phyloP scores from a whole-genome alignment of 768 basidiomycete species.

The Lyophyllum decastes region DNA sequence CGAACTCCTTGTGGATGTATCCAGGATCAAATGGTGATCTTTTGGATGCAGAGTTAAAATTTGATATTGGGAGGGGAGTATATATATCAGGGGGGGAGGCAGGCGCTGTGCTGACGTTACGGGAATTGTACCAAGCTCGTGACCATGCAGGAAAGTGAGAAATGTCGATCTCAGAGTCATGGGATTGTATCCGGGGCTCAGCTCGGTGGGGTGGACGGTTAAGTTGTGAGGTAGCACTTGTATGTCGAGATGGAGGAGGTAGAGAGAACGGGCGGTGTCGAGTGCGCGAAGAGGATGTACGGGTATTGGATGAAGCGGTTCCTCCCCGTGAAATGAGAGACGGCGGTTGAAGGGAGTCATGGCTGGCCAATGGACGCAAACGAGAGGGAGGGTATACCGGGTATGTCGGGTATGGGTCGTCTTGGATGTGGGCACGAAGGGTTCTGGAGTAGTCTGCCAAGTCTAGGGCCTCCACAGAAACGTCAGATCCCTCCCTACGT shows the following conservation, averaged over 20 bases:
- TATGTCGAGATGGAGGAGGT: constrained; percentile 38
- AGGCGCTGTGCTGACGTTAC: constrained; percentile 18
- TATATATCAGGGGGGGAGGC: constrained; percentile 29
- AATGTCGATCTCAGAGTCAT: constrained; percentile 54
- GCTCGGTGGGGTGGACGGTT: constrained; percentile 19
- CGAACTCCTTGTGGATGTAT: constrained; percentile 26
- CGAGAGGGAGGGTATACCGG: constrained; percentile 28
- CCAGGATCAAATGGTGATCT: constrained; percentile 37
- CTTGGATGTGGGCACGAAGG: constrained; percentile 37
- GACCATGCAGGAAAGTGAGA: constrained; percentile 68
- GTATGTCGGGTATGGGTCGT: constrained; percentile 32
- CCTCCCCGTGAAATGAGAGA: constrained; percentile 45
- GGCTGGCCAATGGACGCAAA: constrained; percentile 24
- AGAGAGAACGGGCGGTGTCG: constrained; percentile 47
- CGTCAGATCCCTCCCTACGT: constrained; percentile 58
- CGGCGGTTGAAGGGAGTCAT: constrained; percentile 33
- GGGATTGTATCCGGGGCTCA: constrained; percentile 23
- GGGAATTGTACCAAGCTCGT: constrained; percentile 55
- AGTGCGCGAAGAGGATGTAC: constrained; percentile 23
- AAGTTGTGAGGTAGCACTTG: constrained; percentile 20
- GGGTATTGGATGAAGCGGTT: constrained; percentile 42
- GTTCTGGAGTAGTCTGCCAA: constrained; percentile 69
- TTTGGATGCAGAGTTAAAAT: constrained; percentile 19
- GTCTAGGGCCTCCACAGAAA: constrained; percentile 71
- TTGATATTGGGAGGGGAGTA: constrained; percentile 26